Evolutionary conservation across 73 alveolate genomes (phyloP).

Genomic region (Tetrahymena malaccensis): DNA sequence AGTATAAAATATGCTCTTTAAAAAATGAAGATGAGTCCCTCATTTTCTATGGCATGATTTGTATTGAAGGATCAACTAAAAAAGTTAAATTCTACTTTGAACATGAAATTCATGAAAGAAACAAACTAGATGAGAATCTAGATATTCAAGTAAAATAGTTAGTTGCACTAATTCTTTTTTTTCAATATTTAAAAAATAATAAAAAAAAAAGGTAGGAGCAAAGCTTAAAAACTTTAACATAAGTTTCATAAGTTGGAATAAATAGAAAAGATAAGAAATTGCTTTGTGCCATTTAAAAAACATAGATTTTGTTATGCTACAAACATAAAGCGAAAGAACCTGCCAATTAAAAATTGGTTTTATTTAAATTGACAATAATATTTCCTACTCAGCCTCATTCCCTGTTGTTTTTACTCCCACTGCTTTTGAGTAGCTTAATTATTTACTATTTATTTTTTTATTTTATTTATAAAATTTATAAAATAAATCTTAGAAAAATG

Average conservation of each 20-base stretch:
- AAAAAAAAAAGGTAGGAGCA: not conserved
- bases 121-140: not conserved
- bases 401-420: not conserved
- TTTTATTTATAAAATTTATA: not conserved
- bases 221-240: not conserved
- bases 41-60: not conserved
- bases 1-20: not conserved
- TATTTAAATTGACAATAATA: not conserved
- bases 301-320: not conserved
- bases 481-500: not conserved
- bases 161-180: not conserved
- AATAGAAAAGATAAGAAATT: not conserved
- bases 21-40: not conserved
- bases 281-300: not conserved
- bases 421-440: not conserved
- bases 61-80: not conserved
- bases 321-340: not conserved
- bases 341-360: not conserved
- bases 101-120: not conserved
- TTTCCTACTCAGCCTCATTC: not conserved
- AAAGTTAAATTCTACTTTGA: not conserved
- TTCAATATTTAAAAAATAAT: not conserved
- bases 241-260: not conserved
- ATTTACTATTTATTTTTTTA: not conserved
- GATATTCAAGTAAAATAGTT: not conserved